phyloP scores from a whole-genome alignment of 148 eudicot genomes.

The Limonium bicolor region DNA sequence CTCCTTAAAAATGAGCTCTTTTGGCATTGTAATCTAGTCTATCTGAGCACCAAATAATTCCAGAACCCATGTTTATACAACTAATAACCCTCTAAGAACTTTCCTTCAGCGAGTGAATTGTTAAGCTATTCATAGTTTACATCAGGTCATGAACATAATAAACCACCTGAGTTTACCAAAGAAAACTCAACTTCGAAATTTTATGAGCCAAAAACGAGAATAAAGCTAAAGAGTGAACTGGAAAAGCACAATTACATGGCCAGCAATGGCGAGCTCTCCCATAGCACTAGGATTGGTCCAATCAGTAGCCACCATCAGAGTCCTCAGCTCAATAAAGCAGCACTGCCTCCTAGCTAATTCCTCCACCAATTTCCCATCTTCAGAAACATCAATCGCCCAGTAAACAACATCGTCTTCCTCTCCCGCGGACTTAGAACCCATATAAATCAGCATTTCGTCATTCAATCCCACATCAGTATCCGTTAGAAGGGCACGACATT shows the following conservation, averaged over 20 bases:
- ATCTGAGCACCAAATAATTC: too few species aligned
- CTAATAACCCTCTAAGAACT: too few species aligned
- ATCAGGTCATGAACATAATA: too few species aligned
- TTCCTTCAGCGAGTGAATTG: too few species aligned
- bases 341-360: conserved; percentile 41
- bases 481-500: conserved; percentile 29
- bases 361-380: conserved; percentile 29
- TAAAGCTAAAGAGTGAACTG: too few species aligned
- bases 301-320: conserved; percentile 98
- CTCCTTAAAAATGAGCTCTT: too few species aligned
- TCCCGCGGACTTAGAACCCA: conserved; percentile 68
- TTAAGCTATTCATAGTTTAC: too few species aligned
- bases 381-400: conserved; percentile 67
- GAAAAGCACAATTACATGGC: too few species aligned
- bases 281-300: conserved; percentile 66
- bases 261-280: conserved; percentile 84
- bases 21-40: too few species aligned
- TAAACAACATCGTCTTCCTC: conserved; percentile 44
- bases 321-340: conserved; percentile 82
- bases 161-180: background rate
- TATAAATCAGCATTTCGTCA: conserved; percentile 55
- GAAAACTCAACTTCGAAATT: background rate
- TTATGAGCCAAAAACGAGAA: background rate
- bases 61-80: too few species aligned
- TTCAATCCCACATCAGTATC: conserved; percentile 33